Evolutionary conservation across 208 protist species (phyloP).

Genomic region (Crithidia thermophila): DNA sequence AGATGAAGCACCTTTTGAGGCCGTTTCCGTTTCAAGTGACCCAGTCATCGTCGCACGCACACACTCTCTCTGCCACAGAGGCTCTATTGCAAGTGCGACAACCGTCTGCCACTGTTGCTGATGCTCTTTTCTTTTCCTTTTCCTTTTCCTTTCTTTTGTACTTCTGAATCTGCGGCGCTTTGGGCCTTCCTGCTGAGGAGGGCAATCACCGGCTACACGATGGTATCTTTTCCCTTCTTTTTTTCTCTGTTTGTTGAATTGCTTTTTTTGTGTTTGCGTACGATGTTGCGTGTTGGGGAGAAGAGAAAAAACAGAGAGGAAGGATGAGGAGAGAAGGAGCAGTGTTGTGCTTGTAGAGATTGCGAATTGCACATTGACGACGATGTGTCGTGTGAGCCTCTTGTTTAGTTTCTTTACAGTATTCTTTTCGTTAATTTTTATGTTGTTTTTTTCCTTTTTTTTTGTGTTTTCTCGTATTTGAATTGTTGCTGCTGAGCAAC

Average conservation of each 20-base stretch:
- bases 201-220: not conserved
- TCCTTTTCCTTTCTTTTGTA: not conserved
- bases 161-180: not conserved
- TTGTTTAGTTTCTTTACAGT: slow-evolving; percentile 11
- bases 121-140: not conserved
- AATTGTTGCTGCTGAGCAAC: slow-evolving; percentile 18
- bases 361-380: slow-evolving; percentile 9
- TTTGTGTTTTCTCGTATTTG: not conserved
- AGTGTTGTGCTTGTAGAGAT: slow-evolving; percentile 1
- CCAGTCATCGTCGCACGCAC: not conserved
- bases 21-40: not conserved
- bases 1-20: not conserved
- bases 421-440: not conserved
- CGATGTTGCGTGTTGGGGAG: slow-evolving; percentile 4
- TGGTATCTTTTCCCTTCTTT: not conserved
- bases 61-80: not conserved
- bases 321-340: too few relatives aligned
- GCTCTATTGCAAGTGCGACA: too few relatives aligned
- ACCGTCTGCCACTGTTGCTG: too few relatives aligned
- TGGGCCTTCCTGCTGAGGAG: not conserved
- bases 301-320: too few relatives aligned
- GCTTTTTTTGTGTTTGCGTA: slow-evolving; percentile 24
- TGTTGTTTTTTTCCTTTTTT: slow-evolving; percentile 17
- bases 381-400: not conserved
- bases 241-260: slow-evolving; percentile 16